phyloP scores from a whole-genome alignment of 768 basidiomycete genomes.

The Mycena capillaripes region DNA sequence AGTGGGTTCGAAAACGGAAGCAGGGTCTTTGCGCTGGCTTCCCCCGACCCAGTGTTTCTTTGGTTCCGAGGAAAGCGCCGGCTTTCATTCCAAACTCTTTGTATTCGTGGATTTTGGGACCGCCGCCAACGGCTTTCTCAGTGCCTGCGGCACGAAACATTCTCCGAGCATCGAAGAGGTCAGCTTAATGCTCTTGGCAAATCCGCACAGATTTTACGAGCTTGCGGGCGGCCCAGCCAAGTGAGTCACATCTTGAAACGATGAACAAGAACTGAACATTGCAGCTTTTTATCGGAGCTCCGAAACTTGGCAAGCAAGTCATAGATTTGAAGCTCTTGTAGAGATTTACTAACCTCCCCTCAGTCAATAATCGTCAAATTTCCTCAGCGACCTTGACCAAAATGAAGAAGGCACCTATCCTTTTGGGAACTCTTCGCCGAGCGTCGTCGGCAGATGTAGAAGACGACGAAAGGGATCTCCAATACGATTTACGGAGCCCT shows the following conservation, averaged over 20 bases:
- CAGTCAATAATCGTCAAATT: conserved; percentile 78
- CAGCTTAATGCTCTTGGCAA: conserved; percentile 73
- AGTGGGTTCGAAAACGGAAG: conserved; percentile 46
- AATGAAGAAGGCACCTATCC: conserved; percentile 80
- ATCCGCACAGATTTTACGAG: conserved; percentile 80
- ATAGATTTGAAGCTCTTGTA: background rate
- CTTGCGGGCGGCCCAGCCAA: conserved; percentile 77
- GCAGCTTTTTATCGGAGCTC: conserved; percentile 86
- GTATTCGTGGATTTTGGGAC: conserved; percentile 91
- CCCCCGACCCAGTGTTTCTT: conserved; percentile 81
- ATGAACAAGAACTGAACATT: background rate
- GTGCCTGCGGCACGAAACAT: conserved; percentile 87
- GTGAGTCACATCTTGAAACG: conserved; percentile 55
- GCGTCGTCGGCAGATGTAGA: conserved; percentile 40
- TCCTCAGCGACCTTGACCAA: conserved; percentile 63
- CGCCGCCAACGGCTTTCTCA: conserved; percentile 86
- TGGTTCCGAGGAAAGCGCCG: conserved; percentile 61
- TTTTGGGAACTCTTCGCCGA: conserved; percentile 81
- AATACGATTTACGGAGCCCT: conserved; percentile 80
- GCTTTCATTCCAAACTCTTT: conserved; percentile 86
- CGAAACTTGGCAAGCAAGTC: conserved; percentile 67
- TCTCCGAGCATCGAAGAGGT: conserved; percentile 92
- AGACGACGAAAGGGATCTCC: conserved; percentile 56
- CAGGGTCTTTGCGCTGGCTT: conserved; percentile 59
- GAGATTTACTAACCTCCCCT: conserved; percentile 40